Evolutionary conservation across 441 rosid species (phyloP).

Genomic region (Syzygium malaccense): DNA sequence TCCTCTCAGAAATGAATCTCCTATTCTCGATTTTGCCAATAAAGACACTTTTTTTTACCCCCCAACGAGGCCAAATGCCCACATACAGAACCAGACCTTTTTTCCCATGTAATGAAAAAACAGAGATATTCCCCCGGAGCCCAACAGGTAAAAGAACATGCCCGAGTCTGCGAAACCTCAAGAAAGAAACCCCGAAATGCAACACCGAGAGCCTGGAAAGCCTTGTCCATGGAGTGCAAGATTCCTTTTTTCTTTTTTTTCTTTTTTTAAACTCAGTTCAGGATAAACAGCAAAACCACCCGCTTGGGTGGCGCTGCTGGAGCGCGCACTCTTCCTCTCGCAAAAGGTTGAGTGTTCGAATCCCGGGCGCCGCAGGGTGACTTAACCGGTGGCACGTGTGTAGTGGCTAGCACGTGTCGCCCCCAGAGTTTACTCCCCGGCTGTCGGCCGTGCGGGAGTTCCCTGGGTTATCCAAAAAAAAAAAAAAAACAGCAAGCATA

Average conservation of each 20-base stretch:
- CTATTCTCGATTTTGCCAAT: background rate
- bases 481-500: conserved; percentile 10
- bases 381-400: no score
- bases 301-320: no score
- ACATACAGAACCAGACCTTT: background rate
- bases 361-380: no score
- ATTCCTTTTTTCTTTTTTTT: background rate
- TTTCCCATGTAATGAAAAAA: background rate
- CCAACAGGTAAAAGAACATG: background rate
- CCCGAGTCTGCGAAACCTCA: background rate
- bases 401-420: no score
- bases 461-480: no score
- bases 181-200: background rate
- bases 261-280: background rate
- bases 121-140: background rate
- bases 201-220: background rate
- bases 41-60: background rate
- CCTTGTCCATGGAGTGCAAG: background rate
- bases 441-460: no score
- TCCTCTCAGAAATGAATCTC: background rate
- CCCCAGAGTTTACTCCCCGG: no score
- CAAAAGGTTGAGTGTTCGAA: no score
- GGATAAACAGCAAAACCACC: background rate
- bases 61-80: background rate
- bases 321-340: no score